Evolutionary conservation across 441 rosid species (phyloP).

Genomic region (Monsonia emarginata): DNA sequence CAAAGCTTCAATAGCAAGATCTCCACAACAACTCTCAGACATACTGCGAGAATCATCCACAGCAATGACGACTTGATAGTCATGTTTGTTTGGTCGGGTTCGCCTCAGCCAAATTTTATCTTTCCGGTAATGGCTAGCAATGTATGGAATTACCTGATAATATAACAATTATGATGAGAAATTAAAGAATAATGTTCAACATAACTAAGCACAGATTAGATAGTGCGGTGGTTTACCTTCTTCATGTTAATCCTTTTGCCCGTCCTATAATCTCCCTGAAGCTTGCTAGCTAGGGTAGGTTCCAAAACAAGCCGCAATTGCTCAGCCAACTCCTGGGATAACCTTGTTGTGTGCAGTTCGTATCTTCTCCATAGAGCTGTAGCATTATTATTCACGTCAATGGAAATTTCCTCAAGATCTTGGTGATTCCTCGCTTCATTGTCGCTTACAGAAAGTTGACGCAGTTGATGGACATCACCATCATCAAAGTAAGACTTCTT

Average conservation of each 20-base stretch:
- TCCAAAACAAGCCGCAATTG: slow-evolving; percentile 87
- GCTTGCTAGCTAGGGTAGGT: slow-evolving; percentile 87
- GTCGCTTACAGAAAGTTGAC: slow-evolving; percentile 34
- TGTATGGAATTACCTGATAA: slow-evolving; percentile 68
- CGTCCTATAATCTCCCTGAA: slow-evolving; percentile 87
- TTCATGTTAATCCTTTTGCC: slow-evolving; percentile 97
- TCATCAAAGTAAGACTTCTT: slow-evolving; percentile 37
- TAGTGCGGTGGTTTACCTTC: slow-evolving; percentile 34
- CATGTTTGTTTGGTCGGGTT: slow-evolving; percentile 86
- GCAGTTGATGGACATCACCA: slow-evolving; percentile 33
- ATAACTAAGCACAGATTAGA: background rate
- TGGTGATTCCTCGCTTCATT: slow-evolving; percentile 29
- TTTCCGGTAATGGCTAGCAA: slow-evolving; percentile 85
- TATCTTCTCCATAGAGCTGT: slow-evolving; percentile 68
- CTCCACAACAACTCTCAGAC: slow-evolving; percentile 84
- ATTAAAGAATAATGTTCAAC: background rate
- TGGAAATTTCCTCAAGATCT: slow-evolving; percentile 37
- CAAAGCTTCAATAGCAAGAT: slow-evolving; percentile 77
- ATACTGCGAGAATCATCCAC: slow-evolving; percentile 93
- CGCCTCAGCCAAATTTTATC: slow-evolving; percentile 95
- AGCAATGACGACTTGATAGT: slow-evolving; percentile 84
- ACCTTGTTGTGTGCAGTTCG: slow-evolving; percentile 58
- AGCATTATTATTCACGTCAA: slow-evolving; percentile 35
- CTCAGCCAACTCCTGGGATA: slow-evolving; percentile 90
- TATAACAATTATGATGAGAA: slow-evolving; percentile 4